These are phyloP conservation scores for Globisporangium carolinianum DNA, from an alignment of 352 stramenopile species.

Conservation along the genomic window DNA sequence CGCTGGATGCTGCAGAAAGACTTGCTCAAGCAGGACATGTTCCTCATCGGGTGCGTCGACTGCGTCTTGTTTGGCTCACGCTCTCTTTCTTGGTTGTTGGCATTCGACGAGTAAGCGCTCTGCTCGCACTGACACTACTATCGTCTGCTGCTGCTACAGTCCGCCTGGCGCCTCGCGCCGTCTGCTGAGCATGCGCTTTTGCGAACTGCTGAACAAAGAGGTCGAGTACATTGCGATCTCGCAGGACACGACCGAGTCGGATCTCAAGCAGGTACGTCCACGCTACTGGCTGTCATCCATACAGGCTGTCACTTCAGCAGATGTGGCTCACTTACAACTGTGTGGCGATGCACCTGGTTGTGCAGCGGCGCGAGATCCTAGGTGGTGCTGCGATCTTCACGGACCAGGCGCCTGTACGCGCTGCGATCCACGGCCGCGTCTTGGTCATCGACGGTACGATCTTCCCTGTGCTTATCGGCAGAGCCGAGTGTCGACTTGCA, in stretches of 20 bases:
- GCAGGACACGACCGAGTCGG: slow-evolving; percentile 91
- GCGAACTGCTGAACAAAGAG: slow-evolving; percentile 76
- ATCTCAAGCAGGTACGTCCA: slow-evolving; percentile 79
- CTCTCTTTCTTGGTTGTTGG: too few species aligned
- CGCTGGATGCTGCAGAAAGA: slow-evolving; percentile 88
- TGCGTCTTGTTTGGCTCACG: too few species aligned
- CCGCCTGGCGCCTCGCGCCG: slow-evolving; percentile 68
- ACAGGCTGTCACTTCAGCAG: background rate
- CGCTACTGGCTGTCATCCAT: background rate
- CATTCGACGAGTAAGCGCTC: too few species aligned
- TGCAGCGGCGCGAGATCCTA: slow-evolving; percentile 58
- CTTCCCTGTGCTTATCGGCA: background rate
- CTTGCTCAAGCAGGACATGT: slow-evolving; percentile 80
- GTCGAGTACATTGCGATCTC: slow-evolving; percentile 91
- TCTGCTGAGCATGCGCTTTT: slow-evolving; percentile 78
- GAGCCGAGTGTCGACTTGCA: background rate
- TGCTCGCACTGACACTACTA: background rate
- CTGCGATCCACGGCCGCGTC: slow-evolving; percentile 90
- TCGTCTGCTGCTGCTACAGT: slow-evolving; percentile 16
- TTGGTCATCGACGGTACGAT: slow-evolving; percentile 89
- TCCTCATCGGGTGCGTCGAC: slow-evolving; percentile 63
- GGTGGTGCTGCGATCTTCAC: slow-evolving; percentile 76
- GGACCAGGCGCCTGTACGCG: slow-evolving; percentile 90
- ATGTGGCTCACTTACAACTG: background rate
- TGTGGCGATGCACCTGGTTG: background rate